Conservation (phyloP, 768 basidiomycete species). For the Xerocomus spinulosus region DNA sequence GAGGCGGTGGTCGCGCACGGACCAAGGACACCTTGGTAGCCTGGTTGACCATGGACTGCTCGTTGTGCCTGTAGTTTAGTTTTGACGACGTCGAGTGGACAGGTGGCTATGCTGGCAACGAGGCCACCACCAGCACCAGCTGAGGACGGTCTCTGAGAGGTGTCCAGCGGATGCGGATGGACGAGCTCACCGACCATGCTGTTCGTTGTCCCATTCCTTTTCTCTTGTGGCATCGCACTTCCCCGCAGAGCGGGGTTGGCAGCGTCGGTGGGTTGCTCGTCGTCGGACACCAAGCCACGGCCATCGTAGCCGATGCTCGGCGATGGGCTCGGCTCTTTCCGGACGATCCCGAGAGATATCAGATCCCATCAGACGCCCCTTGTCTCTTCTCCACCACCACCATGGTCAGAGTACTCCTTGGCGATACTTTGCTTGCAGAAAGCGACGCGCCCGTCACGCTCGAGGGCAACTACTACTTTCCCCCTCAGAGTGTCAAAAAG, state of each 20-base stretch:
- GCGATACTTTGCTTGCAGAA: conserved; percentile 54
- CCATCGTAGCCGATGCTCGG: conserved; percentile 6
- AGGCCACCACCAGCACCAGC: conserved; percentile 96
- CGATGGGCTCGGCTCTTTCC: conserved; percentile 18
- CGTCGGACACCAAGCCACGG: not conserved
- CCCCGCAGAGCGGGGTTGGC: conserved; percentile 52
- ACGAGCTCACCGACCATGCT: conserved; percentile 71
- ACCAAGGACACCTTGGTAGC: conserved; percentile 78
- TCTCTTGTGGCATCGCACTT: conserved; percentile 59
- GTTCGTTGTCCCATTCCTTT: conserved; percentile 64
- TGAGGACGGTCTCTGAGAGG: conserved; percentile 23
- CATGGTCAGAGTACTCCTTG: conserved; percentile 48
- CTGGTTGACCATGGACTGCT: conserved; percentile 57
- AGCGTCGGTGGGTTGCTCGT: conserved; percentile 1
- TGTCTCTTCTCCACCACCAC: not conserved
- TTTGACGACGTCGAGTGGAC: conserved; percentile 97
- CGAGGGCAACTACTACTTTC: conserved; percentile 74
- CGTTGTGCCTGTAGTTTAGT: conserved; percentile 96
- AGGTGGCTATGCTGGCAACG: conserved; percentile 88
- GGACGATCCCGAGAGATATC: conserved; percentile 2
- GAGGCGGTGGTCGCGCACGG: conserved; percentile 24
- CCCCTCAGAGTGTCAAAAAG: conserved; percentile 47
- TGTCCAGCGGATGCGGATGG: not conserved
- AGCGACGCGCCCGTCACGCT: conserved; percentile 50
- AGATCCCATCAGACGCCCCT: not conserved